Percentiles rank a stretch among this genome's conserved stretches.
Evolutionary conservation across 169 alveolate genomes (phyloP).

Genomic region (Cryptosporidium parvum): DNA sequence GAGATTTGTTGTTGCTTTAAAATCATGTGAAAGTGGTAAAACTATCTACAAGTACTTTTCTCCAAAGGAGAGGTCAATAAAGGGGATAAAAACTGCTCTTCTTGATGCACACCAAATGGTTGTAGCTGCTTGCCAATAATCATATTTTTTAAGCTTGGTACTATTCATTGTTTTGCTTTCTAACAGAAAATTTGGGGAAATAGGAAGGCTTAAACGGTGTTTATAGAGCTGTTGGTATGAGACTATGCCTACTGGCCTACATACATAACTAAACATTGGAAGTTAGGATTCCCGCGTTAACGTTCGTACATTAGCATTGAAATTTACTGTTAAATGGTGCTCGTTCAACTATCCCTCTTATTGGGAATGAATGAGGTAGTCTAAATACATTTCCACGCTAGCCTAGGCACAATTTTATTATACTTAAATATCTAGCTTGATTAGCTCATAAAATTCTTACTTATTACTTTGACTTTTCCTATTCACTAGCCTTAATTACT

Average conservation of each 20-base stretch:
- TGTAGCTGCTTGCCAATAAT: conserved; percentile 70
- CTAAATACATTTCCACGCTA: neutral
- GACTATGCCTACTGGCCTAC: neutral
- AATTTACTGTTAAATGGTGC: neutral
- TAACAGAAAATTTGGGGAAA: neutral
- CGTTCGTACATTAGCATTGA: neutral
- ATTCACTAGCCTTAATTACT: neutral
- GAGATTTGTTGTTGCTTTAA: conserved; percentile 70
- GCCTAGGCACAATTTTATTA: neutral
- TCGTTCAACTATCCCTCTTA: neutral
- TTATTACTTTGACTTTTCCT: neutral
- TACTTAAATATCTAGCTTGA: neutral
- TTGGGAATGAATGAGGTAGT: neutral
- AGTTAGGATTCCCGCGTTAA: conserved; percentile 22
- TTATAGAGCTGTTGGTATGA: neutral
- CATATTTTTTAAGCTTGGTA: neutral
- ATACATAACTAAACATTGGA: neutral
- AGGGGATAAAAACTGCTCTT: conserved; percentile 72
- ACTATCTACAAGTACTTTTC: conserved; percentile 72
- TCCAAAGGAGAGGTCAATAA: conserved; percentile 72
- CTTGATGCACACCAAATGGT: conserved; percentile 75
- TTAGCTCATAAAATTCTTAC: conserved; percentile 1
- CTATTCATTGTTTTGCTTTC: neutral
- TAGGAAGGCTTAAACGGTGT: neutral
- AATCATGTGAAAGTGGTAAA: conserved; percentile 73